phyloP scores from a whole-genome alignment of 1,284 basidiomycete species.

The Moesziomyces sp. region DNA sequence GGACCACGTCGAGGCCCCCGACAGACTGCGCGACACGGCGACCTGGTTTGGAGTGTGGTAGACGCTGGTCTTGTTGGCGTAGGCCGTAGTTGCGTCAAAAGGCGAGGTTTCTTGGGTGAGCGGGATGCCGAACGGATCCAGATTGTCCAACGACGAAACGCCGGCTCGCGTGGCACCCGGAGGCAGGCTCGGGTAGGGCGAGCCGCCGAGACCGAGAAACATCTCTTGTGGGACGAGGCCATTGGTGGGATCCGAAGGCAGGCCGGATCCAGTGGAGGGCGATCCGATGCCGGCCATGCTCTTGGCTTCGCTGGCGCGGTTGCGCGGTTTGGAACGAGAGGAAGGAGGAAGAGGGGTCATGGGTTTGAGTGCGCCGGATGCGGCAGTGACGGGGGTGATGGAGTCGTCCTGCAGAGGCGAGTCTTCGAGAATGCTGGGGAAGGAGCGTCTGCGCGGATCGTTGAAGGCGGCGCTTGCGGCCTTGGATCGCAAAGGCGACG shows the following conservation, averaged over 20 bases:
- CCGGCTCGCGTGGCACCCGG: constrained; percentile 5
- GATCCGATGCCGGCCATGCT: background rate
- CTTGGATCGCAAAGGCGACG: constrained; percentile 40
- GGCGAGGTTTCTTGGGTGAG: constrained; percentile 40
- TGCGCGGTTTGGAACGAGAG: constrained; percentile 5
- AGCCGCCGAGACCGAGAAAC: constrained; percentile 54
- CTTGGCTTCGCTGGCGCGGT: constrained; percentile 2
- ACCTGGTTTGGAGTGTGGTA: constrained; percentile 44
- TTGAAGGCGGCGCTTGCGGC: constrained; percentile 13
- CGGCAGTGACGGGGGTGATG: constrained; percentile 7
- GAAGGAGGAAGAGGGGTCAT: constrained; percentile 23
- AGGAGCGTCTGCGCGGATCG: constrained; percentile 46
- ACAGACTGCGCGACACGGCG: constrained; percentile 25
- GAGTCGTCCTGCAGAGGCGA: constrained; percentile 31
- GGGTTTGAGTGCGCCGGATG: constrained; percentile 23
- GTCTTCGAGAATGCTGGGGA: constrained; percentile 46
- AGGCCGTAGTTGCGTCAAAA: constrained; percentile 47
- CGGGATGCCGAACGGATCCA: constrained; percentile 55
- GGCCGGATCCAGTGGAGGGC: background rate
- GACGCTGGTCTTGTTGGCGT: constrained; percentile 45
- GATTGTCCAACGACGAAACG: constrained; percentile 9
- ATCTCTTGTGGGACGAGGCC: constrained; percentile 47
- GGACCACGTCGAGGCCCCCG: constrained; percentile 10
- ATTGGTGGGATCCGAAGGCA: constrained; percentile 19
- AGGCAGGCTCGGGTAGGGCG: constrained; percentile 49